These are phyloP conservation scores for Phytopythium cucurbitacearum DNA, from an alignment of 352 stramenopile species.

Conservation along the genomic window DNA sequence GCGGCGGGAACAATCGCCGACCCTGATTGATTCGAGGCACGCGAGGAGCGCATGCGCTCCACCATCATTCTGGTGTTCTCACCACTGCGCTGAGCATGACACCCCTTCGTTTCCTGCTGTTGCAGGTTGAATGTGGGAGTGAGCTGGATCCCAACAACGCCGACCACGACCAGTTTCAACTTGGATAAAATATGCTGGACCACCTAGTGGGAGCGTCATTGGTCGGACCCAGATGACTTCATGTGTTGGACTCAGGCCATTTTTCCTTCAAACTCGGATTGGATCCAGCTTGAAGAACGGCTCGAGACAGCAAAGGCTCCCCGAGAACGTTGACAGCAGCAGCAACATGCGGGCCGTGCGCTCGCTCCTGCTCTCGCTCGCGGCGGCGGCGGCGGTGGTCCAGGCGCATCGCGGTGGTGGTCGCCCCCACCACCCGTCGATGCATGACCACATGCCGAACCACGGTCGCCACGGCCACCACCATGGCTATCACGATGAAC, in stretches of 20 bases:
- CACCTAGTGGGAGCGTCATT: not conserved
- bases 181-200: not conserved
- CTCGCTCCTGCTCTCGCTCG: constrained; percentile 21
- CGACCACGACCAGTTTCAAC: not conserved
- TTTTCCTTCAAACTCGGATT: constrained; percentile 20
- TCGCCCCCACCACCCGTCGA: constrained; percentile 1
- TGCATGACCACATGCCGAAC: constrained; percentile 2
- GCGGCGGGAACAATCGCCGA: too few species aligned
- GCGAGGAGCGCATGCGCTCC: too few species aligned
- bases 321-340: not conserved
- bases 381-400: constrained; percentile 11
- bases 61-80: constrained; percentile 3
- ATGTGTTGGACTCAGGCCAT: not conserved
- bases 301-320: constrained; percentile 2
- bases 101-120: not conserved
- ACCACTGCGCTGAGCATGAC: not conserved
- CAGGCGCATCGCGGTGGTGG: constrained; percentile 10
- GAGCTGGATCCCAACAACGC: not conserved
- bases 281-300: constrained; percentile 31
- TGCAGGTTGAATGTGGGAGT: not conserved
- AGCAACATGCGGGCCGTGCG: constrained; percentile 11
- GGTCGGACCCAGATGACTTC: not conserved
- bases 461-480: constrained; percentile 3
- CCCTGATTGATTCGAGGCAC: too few species aligned
- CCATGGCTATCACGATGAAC: constrained; percentile 7